Evolutionary conservation across 495 filamentous ascomycete genomes (phyloP).

Genomic region (Thermothielavioides terrestris): DNA sequence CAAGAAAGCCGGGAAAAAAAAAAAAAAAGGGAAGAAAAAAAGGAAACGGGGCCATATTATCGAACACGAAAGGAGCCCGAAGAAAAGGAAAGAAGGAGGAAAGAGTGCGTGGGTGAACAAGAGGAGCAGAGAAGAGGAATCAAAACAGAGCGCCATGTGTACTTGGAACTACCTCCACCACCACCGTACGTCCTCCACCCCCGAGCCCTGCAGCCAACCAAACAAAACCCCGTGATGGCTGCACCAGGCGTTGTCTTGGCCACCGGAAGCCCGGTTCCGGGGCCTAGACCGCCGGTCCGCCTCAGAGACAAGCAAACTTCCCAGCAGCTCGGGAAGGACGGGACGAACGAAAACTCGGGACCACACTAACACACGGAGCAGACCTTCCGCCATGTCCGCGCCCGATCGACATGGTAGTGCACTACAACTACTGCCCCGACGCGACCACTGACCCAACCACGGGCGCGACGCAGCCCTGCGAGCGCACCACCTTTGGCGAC

Average conservation of each 20-base stretch:
- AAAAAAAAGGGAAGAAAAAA: neutral
- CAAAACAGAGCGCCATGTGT: neutral
- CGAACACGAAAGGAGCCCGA: no score
- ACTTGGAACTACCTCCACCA: neutral
- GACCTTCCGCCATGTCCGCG: conserved; percentile 32
- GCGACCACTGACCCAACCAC: conserved; percentile 17
- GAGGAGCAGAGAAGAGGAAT: neutral
- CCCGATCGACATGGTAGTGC: conserved; percentile 31
- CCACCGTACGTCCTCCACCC: conserved; percentile 11
- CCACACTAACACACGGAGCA: conserved; percentile 22
- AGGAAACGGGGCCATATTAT: neutral
- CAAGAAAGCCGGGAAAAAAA: no score
- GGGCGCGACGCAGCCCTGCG: conserved; percentile 13
- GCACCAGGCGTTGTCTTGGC: no score
- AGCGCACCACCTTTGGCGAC: conserved; percentile 19
- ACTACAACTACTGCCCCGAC: conserved; percentile 33
- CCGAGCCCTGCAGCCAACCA: no score
- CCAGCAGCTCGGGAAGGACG: no score
- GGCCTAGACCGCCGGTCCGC: no score
- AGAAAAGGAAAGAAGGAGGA: neutral
- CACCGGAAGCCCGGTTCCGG: no score
- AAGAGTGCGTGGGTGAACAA: neutral
- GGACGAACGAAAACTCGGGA: neutral
- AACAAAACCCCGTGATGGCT: no score
- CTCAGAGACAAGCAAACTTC: no score